phyloP scores from a whole-genome alignment of 1,139 yeast genomes.

The Candida glucosophila region DNA sequence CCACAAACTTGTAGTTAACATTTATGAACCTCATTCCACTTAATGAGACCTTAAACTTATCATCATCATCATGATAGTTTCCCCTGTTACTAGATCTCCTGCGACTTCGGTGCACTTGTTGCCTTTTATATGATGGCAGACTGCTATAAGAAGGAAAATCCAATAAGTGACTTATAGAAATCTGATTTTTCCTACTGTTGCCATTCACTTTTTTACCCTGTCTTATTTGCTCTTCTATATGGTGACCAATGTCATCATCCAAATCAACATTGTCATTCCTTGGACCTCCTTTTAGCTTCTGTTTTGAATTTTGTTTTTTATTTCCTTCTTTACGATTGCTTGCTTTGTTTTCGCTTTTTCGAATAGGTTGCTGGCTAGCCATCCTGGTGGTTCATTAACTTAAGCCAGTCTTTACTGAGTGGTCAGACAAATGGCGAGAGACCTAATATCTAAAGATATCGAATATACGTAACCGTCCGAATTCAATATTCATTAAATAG shows the following conservation, averaged over 20 bases:
- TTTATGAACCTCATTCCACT: slow-evolving; percentile 74
- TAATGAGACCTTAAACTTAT: slow-evolving; percentile 24
- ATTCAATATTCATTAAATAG: not conserved
- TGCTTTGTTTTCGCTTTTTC: slow-evolving; percentile 1
- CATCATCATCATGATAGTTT: slow-evolving; percentile 4
- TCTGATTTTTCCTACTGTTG: slow-evolving; percentile 41
- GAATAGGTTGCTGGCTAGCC: not conserved
- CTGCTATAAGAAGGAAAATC: slow-evolving; percentile 48
- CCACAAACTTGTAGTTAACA: slow-evolving; percentile 76
- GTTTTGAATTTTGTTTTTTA: not conserved
- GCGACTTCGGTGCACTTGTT: slow-evolving; percentile 7
- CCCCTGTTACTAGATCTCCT: slow-evolving; percentile 10
- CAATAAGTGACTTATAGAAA: slow-evolving; percentile 56
- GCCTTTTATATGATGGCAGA: slow-evolving; percentile 37
- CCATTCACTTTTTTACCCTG: slow-evolving; percentile 9
- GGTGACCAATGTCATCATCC: slow-evolving; percentile 5
- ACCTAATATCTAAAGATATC: too few species aligned
- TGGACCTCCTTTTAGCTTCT: slow-evolving; percentile 1
- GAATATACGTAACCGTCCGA: not conserved
- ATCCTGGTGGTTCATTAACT: too few species aligned
- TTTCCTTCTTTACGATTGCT: not conserved
- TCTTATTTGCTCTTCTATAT: slow-evolving; percentile 8
- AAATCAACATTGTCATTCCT: slow-evolving; percentile 1
- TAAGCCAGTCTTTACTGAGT: too few species aligned
- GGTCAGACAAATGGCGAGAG: too few species aligned